Base-by-base conservation (phyloP, 805 yeast genomes). In the Dipodascus albidus region DNA sequence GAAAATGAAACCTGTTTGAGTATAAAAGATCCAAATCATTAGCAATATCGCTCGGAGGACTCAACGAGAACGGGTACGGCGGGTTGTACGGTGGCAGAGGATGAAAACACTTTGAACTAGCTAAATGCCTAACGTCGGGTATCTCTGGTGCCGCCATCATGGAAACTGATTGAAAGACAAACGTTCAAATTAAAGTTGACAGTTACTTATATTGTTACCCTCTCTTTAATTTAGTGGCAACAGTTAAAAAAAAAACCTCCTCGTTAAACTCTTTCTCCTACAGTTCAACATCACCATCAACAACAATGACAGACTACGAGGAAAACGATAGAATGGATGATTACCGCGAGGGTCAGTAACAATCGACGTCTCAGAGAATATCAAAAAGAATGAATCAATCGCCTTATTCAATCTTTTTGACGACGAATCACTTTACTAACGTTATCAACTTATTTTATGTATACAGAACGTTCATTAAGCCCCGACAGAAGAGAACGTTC, bases 1-100 rank as follows among this genome's bases (percentile, higher is more conserved):
- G 59, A 14, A 55, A 47, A 47, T 62, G 65, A 31, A 60, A 51
- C 42, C 63, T 57, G 23, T 56, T 50, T 2, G 52, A 56, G 23
- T 64, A 50, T 15, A 64, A 56, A 23, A 57, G 59, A 2, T 53
- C 51, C 44, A 53, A 31, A 14, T 31, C 48, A 23, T 31, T 31
- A 9, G 38, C 38, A 31, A 31, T 9, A 9, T 31, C 38, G 15
- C 38, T 31, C 15, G 38, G 38, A 15, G 38, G 38, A 31, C 15
- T 9, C 38, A 31, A 31, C 9, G 38, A 15, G 15, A 31, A 31
- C 9, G 38, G 38, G 15, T 31, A 31, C 15, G 38, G 38, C 9
- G 38, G 38, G 38, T 31, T 31, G 15, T 31, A 31, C 9, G 38
- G 38, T 9, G 38, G 38, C 9, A 31, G 9, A 9, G 38, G 38